Conservation (phyloP, 2,329 filamentous ascomycete genomes). For the Phaeoacremonium minimum region DNA sequence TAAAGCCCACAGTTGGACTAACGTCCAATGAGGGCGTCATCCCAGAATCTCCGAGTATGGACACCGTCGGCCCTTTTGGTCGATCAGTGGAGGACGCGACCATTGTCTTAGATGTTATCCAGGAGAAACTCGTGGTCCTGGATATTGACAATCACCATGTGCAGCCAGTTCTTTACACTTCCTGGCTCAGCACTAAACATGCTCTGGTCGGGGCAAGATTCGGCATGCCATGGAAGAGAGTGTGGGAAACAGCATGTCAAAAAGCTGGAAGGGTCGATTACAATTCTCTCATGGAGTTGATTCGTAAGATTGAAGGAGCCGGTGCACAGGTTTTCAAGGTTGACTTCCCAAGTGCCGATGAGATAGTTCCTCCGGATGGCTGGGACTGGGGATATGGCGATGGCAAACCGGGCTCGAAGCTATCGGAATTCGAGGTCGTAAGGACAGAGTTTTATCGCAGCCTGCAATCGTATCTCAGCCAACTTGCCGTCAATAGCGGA, state of each 20-base stretch:
- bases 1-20: slow-evolving; percentile 60
- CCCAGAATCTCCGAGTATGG: slow-evolving; percentile 63
- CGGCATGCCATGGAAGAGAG: slow-evolving; percentile 67
- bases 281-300: slow-evolving; percentile 45
- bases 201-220: slow-evolving; percentile 60
- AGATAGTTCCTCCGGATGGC: slow-evolving; percentile 59
- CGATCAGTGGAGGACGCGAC: slow-evolving; percentile 66
- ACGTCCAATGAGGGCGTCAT: slow-evolving; percentile 63
- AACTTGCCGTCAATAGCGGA: slow-evolving; percentile 60
- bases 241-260: slow-evolving; percentile 59
- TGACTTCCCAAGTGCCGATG: slow-evolving; percentile 60
- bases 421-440: slow-evolving; percentile 70
- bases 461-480: slow-evolving; percentile 57
- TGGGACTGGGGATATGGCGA: slow-evolving; percentile 72
- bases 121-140: slow-evolving; percentile 55
- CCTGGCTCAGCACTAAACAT: slow-evolving; percentile 48
- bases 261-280: slow-evolving; percentile 49
- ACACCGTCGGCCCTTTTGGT: slow-evolving; percentile 65
- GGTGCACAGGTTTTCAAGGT: slow-evolving; percentile 68
- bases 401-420: slow-evolving; percentile 59
- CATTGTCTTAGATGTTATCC: slow-evolving; percentile 63
- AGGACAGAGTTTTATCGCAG: slow-evolving; percentile 66
- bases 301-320: slow-evolving; percentile 50
- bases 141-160: slow-evolving; percentile 66
- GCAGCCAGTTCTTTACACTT: slow-evolving; percentile 50